Evolutionary conservation across 1,284 basidiomycete genomes (phyloP), one percentile per base, ranked within the genome.

Genomic region (Apiotrichum gamsii): DNA sequence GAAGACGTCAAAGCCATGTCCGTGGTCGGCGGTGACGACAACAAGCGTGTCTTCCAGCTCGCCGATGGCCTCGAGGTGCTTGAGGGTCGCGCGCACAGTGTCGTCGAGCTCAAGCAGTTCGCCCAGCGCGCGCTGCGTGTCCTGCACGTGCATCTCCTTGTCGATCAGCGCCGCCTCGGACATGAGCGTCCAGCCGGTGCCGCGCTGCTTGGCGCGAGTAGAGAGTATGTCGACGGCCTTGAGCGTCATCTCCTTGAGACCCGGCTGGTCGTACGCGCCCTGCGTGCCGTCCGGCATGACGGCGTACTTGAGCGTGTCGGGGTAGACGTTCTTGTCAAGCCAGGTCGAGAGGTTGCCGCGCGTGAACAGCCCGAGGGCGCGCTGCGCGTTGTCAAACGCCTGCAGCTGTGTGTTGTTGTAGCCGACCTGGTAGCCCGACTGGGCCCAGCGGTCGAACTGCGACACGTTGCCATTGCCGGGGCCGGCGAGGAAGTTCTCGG

Each of bases 71-170:
- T 67, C 60, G 49, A 74, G 64, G 54, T 70, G 70, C 33, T 62
- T 51, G n/a, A 75, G 52, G 9, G 68, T 70, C 4, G 70, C 68
- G 33, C 65, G 61, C 33, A 75, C 47, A 5, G 72, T 72, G 56
- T 73, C 67, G 58, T 75, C 73, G 33, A 75, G 65, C 58, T 75
- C 73, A 44, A 75, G 67, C 8, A 74, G 62, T 38, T 75, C 74
- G 11, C 73, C 74, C 15, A 74, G 64, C 10, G 73, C 72, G 16
- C 72, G 69, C 47, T 73, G 67, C 35, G 72, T 65, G 49, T 72
- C 69, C 43, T 67, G 64, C 14, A 64, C 65, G 62, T 73, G 71
- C 62, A 71, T 67, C 62, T 70, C 59, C 59, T 74, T 73, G 66
- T 73, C 74, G 43, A 67, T 65, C 8, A 67, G 58, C 8, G 74